Conservation (phyloP, 345 rosid species). For the Psidium friedrichsthalianum region DNA sequence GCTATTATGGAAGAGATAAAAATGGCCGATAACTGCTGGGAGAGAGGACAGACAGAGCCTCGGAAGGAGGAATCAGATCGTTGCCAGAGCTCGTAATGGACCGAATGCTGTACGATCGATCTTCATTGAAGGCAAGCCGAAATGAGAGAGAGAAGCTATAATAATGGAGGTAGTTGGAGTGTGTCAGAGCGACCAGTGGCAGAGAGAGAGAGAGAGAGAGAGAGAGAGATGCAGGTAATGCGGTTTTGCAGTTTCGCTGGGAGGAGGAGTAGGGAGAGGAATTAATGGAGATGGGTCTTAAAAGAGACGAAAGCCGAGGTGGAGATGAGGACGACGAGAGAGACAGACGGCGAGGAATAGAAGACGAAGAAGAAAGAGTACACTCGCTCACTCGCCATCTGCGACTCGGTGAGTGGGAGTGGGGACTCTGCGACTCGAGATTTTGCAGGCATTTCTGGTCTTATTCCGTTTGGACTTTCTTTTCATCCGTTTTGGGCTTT, state of each 20-base stretch:
- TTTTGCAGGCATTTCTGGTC: not conserved
- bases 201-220: not conserved
- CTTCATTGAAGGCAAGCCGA: not conserved
- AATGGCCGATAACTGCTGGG: not conserved
- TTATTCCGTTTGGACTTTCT: not conserved
- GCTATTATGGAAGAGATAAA: not conserved
- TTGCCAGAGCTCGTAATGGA: not conserved
- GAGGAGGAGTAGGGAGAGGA: not conserved
- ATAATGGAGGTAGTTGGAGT: slow-evolving; percentile 15
- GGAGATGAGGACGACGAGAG: not conserved
- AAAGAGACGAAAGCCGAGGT: not conserved
- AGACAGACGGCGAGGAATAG: not conserved
- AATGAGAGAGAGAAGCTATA: not conserved
- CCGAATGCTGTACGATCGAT: not conserved
- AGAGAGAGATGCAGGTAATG: not conserved
- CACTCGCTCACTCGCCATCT: not conserved
- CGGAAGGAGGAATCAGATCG: not conserved
- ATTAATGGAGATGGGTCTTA: not conserved
- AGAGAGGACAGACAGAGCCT: not conserved
- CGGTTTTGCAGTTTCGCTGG: not conserved
- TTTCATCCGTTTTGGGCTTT: not conserved
- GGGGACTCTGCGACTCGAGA: not conserved
- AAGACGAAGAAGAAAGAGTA: not conserved
- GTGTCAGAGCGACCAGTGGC: not conserved
- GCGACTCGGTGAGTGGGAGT: not conserved